phyloP scores from a whole-genome alignment of 2,329 filamentous ascomycete genomes.

The Diplodia seriata region DNA sequence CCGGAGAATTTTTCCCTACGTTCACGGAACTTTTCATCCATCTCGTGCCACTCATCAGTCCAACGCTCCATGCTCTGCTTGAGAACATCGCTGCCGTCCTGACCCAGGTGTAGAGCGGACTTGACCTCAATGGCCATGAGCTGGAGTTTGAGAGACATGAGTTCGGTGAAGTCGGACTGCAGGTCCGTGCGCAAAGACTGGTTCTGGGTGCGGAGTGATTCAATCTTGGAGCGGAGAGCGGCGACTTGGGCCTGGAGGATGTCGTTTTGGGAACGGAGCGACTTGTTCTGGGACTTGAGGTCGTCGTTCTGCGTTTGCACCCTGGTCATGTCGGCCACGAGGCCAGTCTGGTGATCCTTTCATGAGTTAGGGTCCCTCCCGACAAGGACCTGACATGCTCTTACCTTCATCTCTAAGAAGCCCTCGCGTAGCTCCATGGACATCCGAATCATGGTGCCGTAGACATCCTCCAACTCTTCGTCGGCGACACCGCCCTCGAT shows the following conservation, averaged over 20 bases:
- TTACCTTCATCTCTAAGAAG: conserved; percentile 29
- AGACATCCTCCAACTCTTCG: conserved; percentile 27
- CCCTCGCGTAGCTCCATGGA: conserved; percentile 27
- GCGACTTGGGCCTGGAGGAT: conserved; percentile 22
- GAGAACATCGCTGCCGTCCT: conserved; percentile 16
- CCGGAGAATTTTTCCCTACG: conserved; percentile 24
- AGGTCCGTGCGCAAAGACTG: conserved; percentile 47
- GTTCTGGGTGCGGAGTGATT: conserved; percentile 47
- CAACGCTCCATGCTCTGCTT: conserved; percentile 28
- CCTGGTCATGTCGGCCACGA: conserved; percentile 22
- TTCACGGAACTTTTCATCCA: conserved; percentile 26
- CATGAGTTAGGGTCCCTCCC: conserved; percentile 22
- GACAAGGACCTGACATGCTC: not conserved
- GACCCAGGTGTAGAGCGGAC: conserved; percentile 17
- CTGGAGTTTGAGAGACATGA: conserved; percentile 50
- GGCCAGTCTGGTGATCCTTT: conserved; percentile 27
- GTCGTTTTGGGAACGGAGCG: conserved; percentile 27
- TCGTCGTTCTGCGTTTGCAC: conserved; percentile 12
- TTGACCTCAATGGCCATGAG: conserved; percentile 45
- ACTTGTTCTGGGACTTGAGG: conserved; percentile 20
- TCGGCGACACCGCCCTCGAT: conserved; percentile 10
- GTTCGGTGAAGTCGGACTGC: conserved; percentile 48
- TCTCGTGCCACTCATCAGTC: conserved; percentile 28
- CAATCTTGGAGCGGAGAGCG: conserved; percentile 39
- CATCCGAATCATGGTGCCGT: conserved; percentile 26